Percentiles rank a stretch among this genome's conserved stretches.
Conservation (phyloP, 2,329 filamentous ascomycete genomes). For the Curvularia verruculosa region DNA sequence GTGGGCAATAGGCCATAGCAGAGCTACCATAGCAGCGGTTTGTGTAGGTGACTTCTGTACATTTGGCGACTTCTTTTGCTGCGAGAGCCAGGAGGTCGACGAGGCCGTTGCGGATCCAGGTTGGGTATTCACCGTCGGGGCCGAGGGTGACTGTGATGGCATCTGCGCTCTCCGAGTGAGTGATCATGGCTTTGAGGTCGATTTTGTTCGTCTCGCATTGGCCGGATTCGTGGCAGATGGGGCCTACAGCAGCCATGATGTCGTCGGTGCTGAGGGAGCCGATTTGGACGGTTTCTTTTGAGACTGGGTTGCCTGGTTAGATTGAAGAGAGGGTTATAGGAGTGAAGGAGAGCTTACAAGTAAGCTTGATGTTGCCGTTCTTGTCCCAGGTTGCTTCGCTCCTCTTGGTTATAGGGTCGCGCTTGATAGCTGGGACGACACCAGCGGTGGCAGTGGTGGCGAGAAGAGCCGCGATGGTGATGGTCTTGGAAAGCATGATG, state of each 20-base stretch:
- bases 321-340: neutral
- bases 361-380: slow-evolving; percentile 19
- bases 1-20: slow-evolving; percentile 3
- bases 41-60: slow-evolving; percentile 7
- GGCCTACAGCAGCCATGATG: slow-evolving; percentile 16
- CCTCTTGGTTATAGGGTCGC: slow-evolving; percentile 11
- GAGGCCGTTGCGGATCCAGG: slow-evolving; percentile 24
- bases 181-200: slow-evolving; percentile 4
- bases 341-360: slow-evolving; percentile 1
- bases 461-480: slow-evolving; percentile 11
- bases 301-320: slow-evolving; percentile 25
- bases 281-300: slow-evolving; percentile 31
- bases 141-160: slow-evolving; percentile 18
- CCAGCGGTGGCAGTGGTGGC: slow-evolving; percentile 12
- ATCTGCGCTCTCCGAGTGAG: neutral
- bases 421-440: slow-evolving; percentile 9
- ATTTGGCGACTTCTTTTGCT: slow-evolving; percentile 17
- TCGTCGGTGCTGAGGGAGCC: slow-evolving; percentile 17
- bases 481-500: slow-evolving; percentile 13
- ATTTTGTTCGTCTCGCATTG: slow-evolving; percentile 27
- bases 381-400: slow-evolving; percentile 13
- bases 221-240: slow-evolving; percentile 22
- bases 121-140: slow-evolving; percentile 18
- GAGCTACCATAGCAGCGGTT: neutral
- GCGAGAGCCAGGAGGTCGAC: slow-evolving; percentile 17